phyloP scores from a whole-genome alignment of 139 green algal species.

The Chlorella sp. region DNA sequence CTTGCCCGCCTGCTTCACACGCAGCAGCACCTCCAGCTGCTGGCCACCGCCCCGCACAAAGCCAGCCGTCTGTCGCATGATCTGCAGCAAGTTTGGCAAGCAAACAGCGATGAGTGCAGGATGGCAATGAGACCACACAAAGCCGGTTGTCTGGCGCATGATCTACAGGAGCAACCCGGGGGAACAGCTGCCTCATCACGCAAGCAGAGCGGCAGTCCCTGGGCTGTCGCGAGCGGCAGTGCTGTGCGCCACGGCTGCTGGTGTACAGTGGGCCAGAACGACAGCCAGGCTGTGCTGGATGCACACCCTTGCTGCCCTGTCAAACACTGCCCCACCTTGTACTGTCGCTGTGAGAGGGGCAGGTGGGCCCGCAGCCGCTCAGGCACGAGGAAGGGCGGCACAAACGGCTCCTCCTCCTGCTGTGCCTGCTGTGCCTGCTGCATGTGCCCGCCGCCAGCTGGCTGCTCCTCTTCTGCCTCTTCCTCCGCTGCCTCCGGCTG shows the following conservation, averaged over 20 bases:
- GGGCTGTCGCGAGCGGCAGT: too few species aligned
- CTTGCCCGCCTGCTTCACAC: constrained; percentile 72
- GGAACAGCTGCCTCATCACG: too few species aligned
- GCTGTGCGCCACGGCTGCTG: too few species aligned
- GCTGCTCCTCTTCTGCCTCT: not conserved
- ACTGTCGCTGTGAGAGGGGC: constrained; percentile 24
- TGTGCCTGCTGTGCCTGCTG: not conserved
- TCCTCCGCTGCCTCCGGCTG: not conserved
- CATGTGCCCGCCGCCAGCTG: not conserved
- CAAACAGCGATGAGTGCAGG: too few species aligned
- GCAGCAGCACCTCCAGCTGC: constrained; percentile 79
- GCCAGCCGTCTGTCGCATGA: constrained; percentile 74
- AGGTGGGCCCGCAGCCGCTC: constrained; percentile 18
- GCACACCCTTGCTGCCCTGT: too few species aligned
- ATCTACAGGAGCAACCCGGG: too few species aligned
- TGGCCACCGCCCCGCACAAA: constrained; percentile 72
- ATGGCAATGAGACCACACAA: too few species aligned
- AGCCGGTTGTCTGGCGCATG: too few species aligned
- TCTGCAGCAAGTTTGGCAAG: too few species aligned
- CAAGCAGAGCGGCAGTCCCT: too few species aligned
- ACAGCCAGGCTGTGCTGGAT: too few species aligned
- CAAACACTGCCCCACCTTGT: constrained; percentile 32
- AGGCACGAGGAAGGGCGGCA: constrained; percentile 34
- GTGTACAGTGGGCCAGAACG: too few species aligned
- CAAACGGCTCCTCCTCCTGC: constrained; percentile 7